Evolutionary conservation across 2,329 filamentous ascomycete species (phyloP).

Genomic region (Alternaria rosae): DNA sequence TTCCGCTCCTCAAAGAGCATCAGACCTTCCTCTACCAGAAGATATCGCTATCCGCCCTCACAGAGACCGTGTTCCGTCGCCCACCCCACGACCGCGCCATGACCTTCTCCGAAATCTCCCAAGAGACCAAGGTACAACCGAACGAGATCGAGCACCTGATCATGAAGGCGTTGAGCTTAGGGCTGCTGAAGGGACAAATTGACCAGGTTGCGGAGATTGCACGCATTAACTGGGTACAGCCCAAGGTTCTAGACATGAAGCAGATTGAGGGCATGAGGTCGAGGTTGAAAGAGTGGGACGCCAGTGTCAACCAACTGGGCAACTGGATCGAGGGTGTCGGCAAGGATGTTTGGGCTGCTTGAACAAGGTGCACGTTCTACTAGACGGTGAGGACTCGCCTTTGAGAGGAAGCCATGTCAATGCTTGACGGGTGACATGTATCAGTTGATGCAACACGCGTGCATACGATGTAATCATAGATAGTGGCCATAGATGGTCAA

Average conservation of each 20-base stretch:
- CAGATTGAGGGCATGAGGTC: conserved; percentile 94
- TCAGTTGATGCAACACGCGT: conserved; percentile 11
- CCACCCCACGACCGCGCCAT: conserved; percentile 95
- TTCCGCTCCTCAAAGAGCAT: conserved; percentile 80
- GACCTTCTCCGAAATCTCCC: conserved; percentile 85
- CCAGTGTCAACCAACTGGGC: conserved; percentile 91
- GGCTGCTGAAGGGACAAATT: conserved; percentile 87
- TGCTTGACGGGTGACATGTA: conserved; percentile 4
- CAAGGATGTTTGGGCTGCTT: conserved; percentile 92
- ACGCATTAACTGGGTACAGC: conserved; percentile 98
- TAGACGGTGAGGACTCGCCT: neutral
- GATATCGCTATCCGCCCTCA: conserved; percentile 95
- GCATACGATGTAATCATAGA: conserved; percentile 29
- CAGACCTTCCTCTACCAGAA: conserved; percentile 90
- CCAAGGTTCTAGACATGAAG: conserved; percentile 93
- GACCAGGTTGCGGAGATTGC: conserved; percentile 96
- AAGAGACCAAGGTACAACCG: conserved; percentile 89
- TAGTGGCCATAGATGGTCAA: conserved; percentile 16
- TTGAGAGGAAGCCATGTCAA: conserved; percentile 2
- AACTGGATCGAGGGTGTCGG: conserved; percentile 96
- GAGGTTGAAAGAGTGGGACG: conserved; percentile 91
- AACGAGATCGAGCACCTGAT: conserved; percentile 97
- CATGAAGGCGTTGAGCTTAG: conserved; percentile 98
- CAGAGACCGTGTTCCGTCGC: conserved; percentile 93
- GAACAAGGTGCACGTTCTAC: conserved; percentile 4